These are phyloP conservation scores for Russula dissimulans DNA, from an alignment of 768 basidiomycete genomes.

Conservation along the genomic window DNA sequence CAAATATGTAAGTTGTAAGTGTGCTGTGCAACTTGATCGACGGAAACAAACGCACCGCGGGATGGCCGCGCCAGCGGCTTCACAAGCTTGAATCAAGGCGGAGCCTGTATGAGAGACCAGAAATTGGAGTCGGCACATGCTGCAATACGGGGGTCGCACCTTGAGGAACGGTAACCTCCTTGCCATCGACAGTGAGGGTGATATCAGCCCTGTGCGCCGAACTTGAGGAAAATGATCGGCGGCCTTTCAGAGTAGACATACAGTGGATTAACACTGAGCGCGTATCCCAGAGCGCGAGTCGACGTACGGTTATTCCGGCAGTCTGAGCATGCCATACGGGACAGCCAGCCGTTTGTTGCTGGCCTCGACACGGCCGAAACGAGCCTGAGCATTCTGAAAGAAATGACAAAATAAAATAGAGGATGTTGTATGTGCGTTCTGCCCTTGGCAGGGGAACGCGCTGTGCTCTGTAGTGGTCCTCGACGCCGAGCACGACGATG, in stretches of 20 bases:
- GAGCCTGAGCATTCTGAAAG: slow-evolving; percentile 51
- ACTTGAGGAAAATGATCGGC: slow-evolving; percentile 56
- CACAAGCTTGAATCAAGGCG: slow-evolving; percentile 94
- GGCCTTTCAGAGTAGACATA: slow-evolving; percentile 27
- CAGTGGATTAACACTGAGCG: neutral
- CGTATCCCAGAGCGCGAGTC: neutral
- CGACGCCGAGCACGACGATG: slow-evolving; percentile 18
- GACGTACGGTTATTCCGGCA: slow-evolving; percentile 14
- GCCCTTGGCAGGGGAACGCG: slow-evolving; percentile 6
- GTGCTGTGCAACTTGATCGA: neutral
- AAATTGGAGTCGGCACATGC: neutral
- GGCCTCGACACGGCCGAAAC: slow-evolving; percentile 49
- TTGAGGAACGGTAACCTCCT: slow-evolving; percentile 94
- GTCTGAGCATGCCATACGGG: slow-evolving; percentile 38
- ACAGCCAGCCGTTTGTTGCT: slow-evolving; percentile 59
- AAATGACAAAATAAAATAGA: neutral
- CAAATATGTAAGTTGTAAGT: neutral
- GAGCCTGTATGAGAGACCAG: slow-evolving; percentile 43
- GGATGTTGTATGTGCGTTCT: neutral
- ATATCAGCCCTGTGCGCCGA: slow-evolving; percentile 65
- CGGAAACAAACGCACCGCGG: slow-evolving; percentile 46
- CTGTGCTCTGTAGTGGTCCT: slow-evolving; percentile 7
- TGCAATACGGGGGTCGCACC: slow-evolving; percentile 40
- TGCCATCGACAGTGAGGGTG: slow-evolving; percentile 92
- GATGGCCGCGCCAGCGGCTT: slow-evolving; percentile 75